Base-by-base conservation (phyloP, 2,329 filamentous ascomycete species). In the Tolypocladium nubicola region DNA sequence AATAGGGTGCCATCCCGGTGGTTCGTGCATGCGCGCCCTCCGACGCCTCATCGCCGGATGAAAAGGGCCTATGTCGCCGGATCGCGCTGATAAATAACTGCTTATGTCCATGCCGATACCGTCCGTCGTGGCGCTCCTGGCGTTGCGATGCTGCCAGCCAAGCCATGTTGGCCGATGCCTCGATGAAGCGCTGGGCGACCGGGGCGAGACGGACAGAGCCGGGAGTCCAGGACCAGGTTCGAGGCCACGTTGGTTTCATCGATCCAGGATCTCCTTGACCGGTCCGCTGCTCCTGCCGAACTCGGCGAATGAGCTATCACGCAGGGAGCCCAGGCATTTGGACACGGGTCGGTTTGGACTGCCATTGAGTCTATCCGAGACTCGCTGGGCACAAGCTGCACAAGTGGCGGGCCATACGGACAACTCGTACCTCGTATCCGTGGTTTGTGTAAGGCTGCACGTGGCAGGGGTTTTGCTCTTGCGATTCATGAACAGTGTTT, bases 311-410 rank as follows among this genome's bases (percentile, higher is more conserved):
- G 13, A 53, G 37, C 45, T 40, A 33, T 23, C 14, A 2, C 45
- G 50, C 35, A 47, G 40, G 23, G 55, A 67, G 63, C 61, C 56
- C 58, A 62, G 67, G 61, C 52, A 38, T 43, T 52, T 56, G 53
- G 30, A 43, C 50, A 33, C 52, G 52, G 52, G 41, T 43, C 35
- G 30, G 41, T 30, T 35, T 38, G 49, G 21, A 30, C 14, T 38
- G 43, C 35, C 47, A 33, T 50, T 10, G 41, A 41, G 23, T 16
- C 40, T 21, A 52, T 41, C 38, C 37, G 45, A 39, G 53, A 54
- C 41, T 26, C 23, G 53, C 39, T 33, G 6, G 2, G 11, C n/a
- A 23, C 23, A 23, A 23, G 23, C 23, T 41, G 26, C 26, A 21
- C 35, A 19, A 16, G 33, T 16, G 21, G 13, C 16, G 33, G 49